Base-by-base conservation (phyloP, 208 protist species). In the Strigomonas galati region DNA sequence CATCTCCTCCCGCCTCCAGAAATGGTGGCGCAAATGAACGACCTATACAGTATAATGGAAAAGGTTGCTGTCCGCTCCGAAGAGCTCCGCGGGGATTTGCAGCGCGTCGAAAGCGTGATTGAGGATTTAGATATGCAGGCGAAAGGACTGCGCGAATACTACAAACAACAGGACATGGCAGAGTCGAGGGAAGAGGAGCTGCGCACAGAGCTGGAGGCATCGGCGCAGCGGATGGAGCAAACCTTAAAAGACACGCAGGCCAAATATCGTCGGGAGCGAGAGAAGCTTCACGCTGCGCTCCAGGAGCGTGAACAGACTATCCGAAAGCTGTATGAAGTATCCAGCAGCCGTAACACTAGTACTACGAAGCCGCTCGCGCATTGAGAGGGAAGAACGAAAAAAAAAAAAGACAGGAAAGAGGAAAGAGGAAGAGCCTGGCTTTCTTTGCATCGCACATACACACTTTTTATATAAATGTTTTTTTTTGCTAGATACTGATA, bases 1-100 rank as follows among this genome's bases (percentile, higher is more conserved):
- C 90, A 93, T 64, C 62, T 92, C 5, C 72, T 95, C 14, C 84
- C 87, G 17, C 90, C 90, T 6, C 76, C 76, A 0, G 90, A 92
- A 65, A 93, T 95, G 87, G 81, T 92, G 24, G 59, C 48, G 27
- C 83, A 92, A 69, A 76, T 95, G 77, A 93, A 93, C 66, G 83
- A 93, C 59, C 76, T 95, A 26, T 95, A 92, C 73, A 72, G 52
- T 48, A 78, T 92, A 5, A 82, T 90, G 79, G 87, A 95, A 58
- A 79, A 83, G 67, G 78, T 95, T 31, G 90, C 83, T 0, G 40
- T 81, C 19, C 82, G 81, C 4, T 78, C 82, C 12, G 76, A 89
- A 54, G 80, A 85, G 26, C 61, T 92, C 10, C 70, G 73, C 28
- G 81, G 61, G 15, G 85, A 93, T 23, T 32, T 95, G 63, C 71